A percentile compares a stretch with the other conserved stretches of the same genome.
Evolutionary conservation across 2,329 filamentous ascomycete species (phyloP).

Genomic region (Penicillium janthinellum): DNA sequence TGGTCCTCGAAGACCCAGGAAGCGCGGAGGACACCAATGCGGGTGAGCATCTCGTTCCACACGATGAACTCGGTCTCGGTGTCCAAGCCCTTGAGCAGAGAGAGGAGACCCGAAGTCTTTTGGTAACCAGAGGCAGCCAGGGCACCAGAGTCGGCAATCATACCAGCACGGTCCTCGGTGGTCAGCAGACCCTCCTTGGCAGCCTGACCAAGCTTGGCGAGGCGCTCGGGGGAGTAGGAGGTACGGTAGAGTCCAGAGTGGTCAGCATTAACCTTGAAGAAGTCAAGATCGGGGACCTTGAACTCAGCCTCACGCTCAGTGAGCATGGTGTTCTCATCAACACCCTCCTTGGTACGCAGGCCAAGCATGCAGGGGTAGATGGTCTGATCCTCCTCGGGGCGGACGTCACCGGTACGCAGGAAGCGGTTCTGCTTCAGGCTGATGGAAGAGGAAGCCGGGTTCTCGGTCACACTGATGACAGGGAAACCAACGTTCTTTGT

Average conservation of each 20-base stretch:
- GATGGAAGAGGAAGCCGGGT: constrained; percentile 69
- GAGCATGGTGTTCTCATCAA: constrained; percentile 76
- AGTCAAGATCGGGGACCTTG: constrained; percentile 76
- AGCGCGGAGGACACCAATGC: constrained; percentile 74
- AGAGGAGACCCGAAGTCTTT: constrained; percentile 86
- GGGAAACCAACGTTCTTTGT: constrained; percentile 96
- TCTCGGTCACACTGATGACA: constrained; percentile 82
- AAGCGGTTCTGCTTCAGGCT: constrained; percentile 94
- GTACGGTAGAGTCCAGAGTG: constrained; percentile 92
- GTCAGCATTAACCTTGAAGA: constrained; percentile 96
- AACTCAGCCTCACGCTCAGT: constrained; percentile 73
- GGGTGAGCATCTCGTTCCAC: constrained; percentile 86
- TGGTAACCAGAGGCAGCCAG: constrained; percentile 89
- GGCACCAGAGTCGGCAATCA: constrained; percentile 91
- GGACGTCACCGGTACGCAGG: constrained; percentile 87
- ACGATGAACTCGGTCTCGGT: constrained; percentile 85
- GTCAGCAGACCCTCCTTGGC: constrained; percentile 78
- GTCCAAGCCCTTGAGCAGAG: constrained; percentile 80
- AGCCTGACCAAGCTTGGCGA: constrained; percentile 83
- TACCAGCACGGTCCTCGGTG: constrained; percentile 89
- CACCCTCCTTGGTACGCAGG: constrained; percentile 77
- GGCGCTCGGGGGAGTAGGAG: constrained; percentile 78
- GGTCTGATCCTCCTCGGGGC: constrained; percentile 86
- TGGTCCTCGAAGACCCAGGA: constrained; percentile 89
- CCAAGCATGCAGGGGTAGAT: constrained; percentile 89